Conservation (phyloP, 768 basidiomycete species). For the Agaricus sinodeliciosus region DNA sequence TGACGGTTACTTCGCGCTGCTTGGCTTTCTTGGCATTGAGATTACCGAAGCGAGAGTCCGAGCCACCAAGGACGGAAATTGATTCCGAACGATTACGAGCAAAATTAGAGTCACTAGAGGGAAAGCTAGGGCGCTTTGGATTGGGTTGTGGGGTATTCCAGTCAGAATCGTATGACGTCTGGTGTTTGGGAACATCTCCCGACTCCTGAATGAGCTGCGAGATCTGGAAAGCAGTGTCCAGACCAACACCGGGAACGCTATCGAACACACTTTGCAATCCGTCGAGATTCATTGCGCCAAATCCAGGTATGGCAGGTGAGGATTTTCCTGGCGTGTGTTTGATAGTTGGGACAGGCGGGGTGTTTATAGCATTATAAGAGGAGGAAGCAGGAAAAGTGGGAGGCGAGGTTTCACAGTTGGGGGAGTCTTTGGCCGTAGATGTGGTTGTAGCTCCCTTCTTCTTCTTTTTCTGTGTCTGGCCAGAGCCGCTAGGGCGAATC, state of each 20-base stretch:
- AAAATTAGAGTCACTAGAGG: neutral
- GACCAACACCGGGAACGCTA: neutral
- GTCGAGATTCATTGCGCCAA: neutral
- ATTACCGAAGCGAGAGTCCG: conserved; percentile 1
- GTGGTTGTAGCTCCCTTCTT: neutral
- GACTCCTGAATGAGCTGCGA: neutral
- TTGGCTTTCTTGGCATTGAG: conserved; percentile 1
- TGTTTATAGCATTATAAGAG: neutral
- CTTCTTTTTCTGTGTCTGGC: neutral
- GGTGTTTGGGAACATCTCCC: neutral
- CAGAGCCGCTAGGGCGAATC: conserved; percentile 23
- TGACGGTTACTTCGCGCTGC: conserved; percentile 3
- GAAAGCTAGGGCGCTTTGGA: neutral
- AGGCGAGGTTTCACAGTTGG: neutral
- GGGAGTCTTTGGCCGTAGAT: neutral
- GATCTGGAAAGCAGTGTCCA: conserved; percentile 6
- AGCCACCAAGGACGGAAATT: conserved; percentile 5
- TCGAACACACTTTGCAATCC: conserved; percentile 1
- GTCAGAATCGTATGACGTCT: neutral
- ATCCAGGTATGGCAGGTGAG: neutral
- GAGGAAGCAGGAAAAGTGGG: neutral
- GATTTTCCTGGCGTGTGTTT: conserved; percentile 4
- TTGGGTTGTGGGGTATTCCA: conserved; percentile 2
- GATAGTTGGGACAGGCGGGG: neutral
- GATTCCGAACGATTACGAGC: conserved; percentile 5